A percentile compares a stretch with the other conserved stretches of the same genome.
Evolutionary conservation across 2,329 filamentous ascomycete species (phyloP).

Genomic region (Hawksworthiomyces lignivorus): DNA sequence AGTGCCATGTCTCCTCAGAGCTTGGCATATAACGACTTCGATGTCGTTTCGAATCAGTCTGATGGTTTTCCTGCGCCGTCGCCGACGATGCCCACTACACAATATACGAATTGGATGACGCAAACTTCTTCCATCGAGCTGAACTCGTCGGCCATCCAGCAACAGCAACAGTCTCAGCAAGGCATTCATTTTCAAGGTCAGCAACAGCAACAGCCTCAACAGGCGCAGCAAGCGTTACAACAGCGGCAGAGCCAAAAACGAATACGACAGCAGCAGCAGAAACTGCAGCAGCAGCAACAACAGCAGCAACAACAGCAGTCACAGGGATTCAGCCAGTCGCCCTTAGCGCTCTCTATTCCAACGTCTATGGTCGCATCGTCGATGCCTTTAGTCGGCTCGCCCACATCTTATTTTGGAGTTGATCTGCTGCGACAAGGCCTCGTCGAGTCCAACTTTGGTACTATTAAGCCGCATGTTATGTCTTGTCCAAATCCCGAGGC

Average conservation of each 20-base stretch:
- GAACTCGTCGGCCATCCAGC: conserved; percentile 26
- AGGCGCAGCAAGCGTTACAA: not conserved
- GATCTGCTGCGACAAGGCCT: conserved; percentile 42
- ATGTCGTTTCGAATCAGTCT: conserved; percentile 21
- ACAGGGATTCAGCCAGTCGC: conserved; percentile 5
- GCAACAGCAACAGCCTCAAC: conserved; percentile 4
- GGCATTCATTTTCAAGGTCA: conserved; percentile 1
- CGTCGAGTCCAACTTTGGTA: conserved; percentile 44
- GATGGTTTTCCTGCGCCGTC: conserved; percentile 17
- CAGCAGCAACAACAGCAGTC: not conserved
- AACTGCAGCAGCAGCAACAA: not conserved
- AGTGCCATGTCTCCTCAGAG: conserved; percentile 48
- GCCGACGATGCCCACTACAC: conserved; percentile 21
- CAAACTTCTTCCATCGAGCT: conserved; percentile 28
- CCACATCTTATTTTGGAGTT: conserved; percentile 30
- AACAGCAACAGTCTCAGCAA: not conserved
- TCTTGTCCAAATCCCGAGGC: conserved; percentile 45
- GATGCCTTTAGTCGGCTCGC: conserved; percentile 8
- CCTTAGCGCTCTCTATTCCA: not conserved
- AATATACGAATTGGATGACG: conserved; percentile 27
- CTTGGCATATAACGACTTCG: conserved; percentile 39
- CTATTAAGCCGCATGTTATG: conserved; percentile 48
- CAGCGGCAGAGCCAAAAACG: not conserved
- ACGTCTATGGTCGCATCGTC: not conserved
- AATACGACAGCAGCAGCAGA: not conserved